A percentile compares a stretch with the other conserved stretches of the same genome.
Evolutionary conservation across 1,284 basidiomycete genomes (phyloP).

Genomic region (Ustilago xerochloae): DNA sequence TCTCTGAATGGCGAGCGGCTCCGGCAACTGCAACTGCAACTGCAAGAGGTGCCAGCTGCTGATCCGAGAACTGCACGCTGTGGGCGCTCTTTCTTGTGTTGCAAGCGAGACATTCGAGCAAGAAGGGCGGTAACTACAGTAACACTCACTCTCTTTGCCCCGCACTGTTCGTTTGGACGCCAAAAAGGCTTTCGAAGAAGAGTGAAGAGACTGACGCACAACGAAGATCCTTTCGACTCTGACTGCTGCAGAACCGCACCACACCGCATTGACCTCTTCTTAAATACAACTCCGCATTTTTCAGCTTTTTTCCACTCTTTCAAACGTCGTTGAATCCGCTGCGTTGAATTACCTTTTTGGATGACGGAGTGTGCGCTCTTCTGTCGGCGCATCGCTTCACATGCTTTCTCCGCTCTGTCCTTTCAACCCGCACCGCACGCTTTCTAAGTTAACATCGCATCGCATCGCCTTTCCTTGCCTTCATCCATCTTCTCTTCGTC

Average conservation of each 20-base stretch:
- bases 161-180: background rate
- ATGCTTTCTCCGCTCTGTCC: background rate
- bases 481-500: background rate
- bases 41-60: too few species aligned
- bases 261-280: slow-evolving; percentile 19
- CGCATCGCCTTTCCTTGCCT: too few species aligned
- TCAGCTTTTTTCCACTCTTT: background rate
- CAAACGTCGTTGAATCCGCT: background rate
- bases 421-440: too few species aligned
- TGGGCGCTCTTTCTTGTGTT: background rate
- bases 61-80: too few species aligned
- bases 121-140: background rate
- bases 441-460: too few species aligned
- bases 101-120: background rate
- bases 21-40: too few species aligned
- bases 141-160: background rate
- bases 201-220: slow-evolving; percentile 9
- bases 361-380: too few species aligned
- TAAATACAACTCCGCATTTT: slow-evolving; percentile 16
- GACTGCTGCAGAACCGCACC: background rate
- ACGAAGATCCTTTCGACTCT: slow-evolving; percentile 18
- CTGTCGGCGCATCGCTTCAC: background rate
- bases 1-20: too few species aligned
- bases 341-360: too few species aligned
- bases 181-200: background rate